A percentile compares a stretch with the other conserved stretches of the same genome.
phyloP scores from a whole-genome alignment of 2,329 filamentous ascomycete genomes.

The Epichloe hybrida region DNA sequence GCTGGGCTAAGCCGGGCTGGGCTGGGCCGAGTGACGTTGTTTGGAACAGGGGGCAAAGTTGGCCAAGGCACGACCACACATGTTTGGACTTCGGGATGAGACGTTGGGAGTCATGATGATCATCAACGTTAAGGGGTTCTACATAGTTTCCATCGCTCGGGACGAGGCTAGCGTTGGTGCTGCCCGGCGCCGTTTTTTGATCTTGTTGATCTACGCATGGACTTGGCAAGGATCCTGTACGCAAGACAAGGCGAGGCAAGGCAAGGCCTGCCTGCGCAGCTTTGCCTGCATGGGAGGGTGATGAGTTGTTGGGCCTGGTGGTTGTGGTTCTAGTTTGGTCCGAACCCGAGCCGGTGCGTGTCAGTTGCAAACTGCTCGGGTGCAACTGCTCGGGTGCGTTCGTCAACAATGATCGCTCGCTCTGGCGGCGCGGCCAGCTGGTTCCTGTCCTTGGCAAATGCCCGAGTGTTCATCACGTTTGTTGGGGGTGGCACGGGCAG shows the following conservation, averaged over 20 bases:
- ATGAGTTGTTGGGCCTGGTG: too few relatives aligned
- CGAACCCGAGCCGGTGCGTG: too few relatives aligned
- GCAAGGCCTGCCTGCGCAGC: not conserved
- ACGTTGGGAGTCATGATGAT: too few relatives aligned
- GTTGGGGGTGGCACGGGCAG: too few relatives aligned
- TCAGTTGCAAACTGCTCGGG: not conserved
- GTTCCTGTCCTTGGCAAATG: too few relatives aligned
- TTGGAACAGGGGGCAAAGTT: not conserved
- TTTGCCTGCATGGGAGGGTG: not conserved
- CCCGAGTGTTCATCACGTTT: too few relatives aligned
- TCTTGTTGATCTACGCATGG: not conserved
- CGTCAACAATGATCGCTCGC: too few relatives aligned
- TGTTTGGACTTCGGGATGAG: not conserved
- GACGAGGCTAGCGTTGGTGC: not conserved
- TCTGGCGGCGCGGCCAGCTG: too few relatives aligned
- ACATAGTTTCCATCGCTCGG: not conserved
- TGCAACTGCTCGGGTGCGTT: not conserved
- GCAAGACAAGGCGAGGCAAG: too few relatives aligned
- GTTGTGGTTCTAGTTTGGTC: too few relatives aligned
- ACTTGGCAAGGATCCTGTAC: not conserved
- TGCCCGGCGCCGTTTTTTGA: not conserved
- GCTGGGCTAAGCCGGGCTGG: too few relatives aligned
- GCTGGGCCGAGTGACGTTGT: not conserved
- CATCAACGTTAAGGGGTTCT: too few relatives aligned
- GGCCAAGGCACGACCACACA: not conserved